These are phyloP conservation scores for Moesziomyces parantarcticus DNA, from an alignment of 1,284 basidiomycete species.

Conservation along the genomic window DNA sequence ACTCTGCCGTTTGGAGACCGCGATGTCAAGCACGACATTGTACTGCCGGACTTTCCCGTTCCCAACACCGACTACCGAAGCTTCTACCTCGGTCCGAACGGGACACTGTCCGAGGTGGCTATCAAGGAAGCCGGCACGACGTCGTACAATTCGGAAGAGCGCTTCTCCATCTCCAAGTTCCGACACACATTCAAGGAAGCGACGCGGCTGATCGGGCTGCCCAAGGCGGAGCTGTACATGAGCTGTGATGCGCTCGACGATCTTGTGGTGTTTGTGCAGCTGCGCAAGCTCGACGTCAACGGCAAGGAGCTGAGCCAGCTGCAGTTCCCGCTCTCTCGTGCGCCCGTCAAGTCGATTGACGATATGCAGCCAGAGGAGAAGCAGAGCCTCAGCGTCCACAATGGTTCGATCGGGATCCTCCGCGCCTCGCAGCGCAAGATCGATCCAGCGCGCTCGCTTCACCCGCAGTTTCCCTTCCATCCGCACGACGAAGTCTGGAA, in stretches of 20 bases:
- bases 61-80: conserved; percentile 43
- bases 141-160: conserved; percentile 30
- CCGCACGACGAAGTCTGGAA: conserved; percentile 44
- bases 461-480: conserved; percentile 34
- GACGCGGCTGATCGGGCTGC: conserved; percentile 50
- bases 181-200: conserved; percentile 34
- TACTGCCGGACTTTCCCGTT: conserved; percentile 40
- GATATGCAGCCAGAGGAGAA: conserved; percentile 30
- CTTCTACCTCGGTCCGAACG: conserved; percentile 30
- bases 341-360: conserved; percentile 29
- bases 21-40: conserved; percentile 31
- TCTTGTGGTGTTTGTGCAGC: conserved; percentile 53
- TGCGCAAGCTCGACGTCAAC: conserved; percentile 53
- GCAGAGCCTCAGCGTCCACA: conserved; percentile 15
- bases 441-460: conserved; percentile 17
- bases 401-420: conserved; percentile 54
- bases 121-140: conserved; percentile 7
- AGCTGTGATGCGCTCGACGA: conserved; percentile 52
- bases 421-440: conserved; percentile 56
- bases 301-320: conserved; percentile 43
- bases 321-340: conserved; percentile 47
- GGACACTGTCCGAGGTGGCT: conserved; percentile 15
- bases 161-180: conserved; percentile 33
- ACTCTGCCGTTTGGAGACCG: conserved; percentile 42
- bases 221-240: conserved; percentile 54